Base-by-base conservation (phyloP, 148 eudicot species). In the Chenopodium quinoa region DNA sequence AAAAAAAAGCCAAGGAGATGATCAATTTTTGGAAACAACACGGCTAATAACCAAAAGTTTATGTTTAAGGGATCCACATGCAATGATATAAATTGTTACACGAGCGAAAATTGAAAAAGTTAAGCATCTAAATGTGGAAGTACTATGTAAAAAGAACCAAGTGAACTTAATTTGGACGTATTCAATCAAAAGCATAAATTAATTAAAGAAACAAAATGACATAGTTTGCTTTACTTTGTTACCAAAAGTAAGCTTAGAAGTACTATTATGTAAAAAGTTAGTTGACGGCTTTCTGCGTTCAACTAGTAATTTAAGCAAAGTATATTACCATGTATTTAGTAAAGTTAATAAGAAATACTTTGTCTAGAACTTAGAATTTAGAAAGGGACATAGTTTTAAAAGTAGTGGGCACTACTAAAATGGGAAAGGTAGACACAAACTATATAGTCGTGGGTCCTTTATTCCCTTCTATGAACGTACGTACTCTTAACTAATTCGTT, bases 171-270 rank as follows among this genome's bases (percentile, higher is more conserved):
- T 73, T 29, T 7, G 31, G 46, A 69, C 56, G 29, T 79, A 50
- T 52, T 6, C 44, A 7, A 66, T 78, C 63, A 68, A 78, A 68
- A 7, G 12, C n/a, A 27, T 32, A 31, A 72, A 73, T 0, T 7
- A 73, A 47, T 7, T 48, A 8, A 8, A 44, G 27, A 14, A 72
- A 69, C 78, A 27, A 75, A 22, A 37, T 32, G 31, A 54, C 64
- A 78, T n/a, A 2, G 74, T 73, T 78, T 78, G 64, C 46, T 78
- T 47, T 68, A 14, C 54, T 78, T 78, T 44, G 56, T 54, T 68
- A 68, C 75, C 80, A 70, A 71, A 79, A 79, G 75, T 58, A 60
- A 29, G 46, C 20, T 56, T 17, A 56, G 17, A 14, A 56, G 62
- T 9, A 52, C 7, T 50, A n/a, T 52, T 22, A 56, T 31, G 63